Evolutionary conservation across 177 flowering plant genomes (phyloP), one percentile per base, ranked within the genome.

Genomic region (Vitis hybrid): DNA sequence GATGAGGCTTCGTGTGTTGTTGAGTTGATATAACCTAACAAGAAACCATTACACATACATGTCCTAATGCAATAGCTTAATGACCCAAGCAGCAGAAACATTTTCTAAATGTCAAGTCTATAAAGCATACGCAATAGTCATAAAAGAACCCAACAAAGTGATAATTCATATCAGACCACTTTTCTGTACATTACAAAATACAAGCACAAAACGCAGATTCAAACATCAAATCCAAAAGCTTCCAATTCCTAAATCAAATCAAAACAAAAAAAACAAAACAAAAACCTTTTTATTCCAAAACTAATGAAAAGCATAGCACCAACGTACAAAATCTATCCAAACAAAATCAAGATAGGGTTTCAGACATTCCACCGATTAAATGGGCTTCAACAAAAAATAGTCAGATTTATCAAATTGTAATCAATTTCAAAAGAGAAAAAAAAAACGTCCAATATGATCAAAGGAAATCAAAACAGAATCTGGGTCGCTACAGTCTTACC

Each of bases 401-500:
- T 17, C 3, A n/a, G 15, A 10, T 30, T 34, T 10, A 19, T 17
- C 17, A 70, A 15, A 52, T 48, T 34, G 23, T 54, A 64, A 48
- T 7, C 9, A 19, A 52, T 2, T 10, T 8, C 4, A 21, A 11
- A 71, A 4, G 3, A 10, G 19, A 70, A 21, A 40, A 66, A 66
- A 17, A 19, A 55, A 18, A 52, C 19, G 14, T 18, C 4, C 21
- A 40, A 13, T 9, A 34, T 5, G 13, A 64, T 32, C 30, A 26
- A 70, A 2, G 12, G 52, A 63, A 62, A 5, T 17, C 26, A 67
- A 51, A 45, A 14, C 23, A 55, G 60, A 48, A 65, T 65, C 34
- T n/a, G 64, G 50, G 52, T 13, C 3, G 34, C 6, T 12, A 49
- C 9, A 15, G 9, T 13, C 80, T 76, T 78, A 88, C 92, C 75